Evolutionary conservation across 73 alveolate species (phyloP).

Genomic region (Symbiodinium natans): DNA sequence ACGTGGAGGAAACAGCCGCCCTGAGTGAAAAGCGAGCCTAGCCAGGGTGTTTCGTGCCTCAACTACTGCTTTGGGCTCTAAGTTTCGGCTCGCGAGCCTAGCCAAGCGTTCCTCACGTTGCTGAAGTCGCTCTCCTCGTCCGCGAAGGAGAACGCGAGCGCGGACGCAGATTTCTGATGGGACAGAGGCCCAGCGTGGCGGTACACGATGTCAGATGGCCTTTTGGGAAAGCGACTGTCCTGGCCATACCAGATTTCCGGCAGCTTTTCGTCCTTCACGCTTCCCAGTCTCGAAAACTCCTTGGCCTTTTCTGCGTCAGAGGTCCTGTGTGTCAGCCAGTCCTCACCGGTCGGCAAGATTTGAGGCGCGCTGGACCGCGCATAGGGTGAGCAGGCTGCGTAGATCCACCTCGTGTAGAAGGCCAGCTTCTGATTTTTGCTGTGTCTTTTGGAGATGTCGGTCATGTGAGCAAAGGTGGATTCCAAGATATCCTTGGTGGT

Average conservation of each 20-base stretch:
- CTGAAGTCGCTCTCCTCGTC: not conserved
- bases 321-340: not conserved
- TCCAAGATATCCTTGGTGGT: constrained; percentile 1
- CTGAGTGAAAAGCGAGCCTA: not conserved
- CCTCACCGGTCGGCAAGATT: not conserved
- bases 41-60: not conserved
- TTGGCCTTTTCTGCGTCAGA: not conserved
- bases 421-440: not conserved
- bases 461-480: not conserved
- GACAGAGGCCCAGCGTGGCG: not conserved
- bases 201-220: not conserved
- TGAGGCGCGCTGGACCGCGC: not conserved
- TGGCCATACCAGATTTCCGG: not conserved
- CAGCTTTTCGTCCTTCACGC: not conserved
- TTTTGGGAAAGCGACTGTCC: not conserved
- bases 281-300: not conserved
- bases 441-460: not conserved
- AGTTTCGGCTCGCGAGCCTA: too few species aligned
- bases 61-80: not conserved
- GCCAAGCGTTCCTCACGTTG: not conserved
- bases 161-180: not conserved
- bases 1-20: not conserved
- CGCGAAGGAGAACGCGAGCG: not conserved
- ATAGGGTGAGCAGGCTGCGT: not conserved
- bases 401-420: not conserved